These are phyloP conservation scores for Chlorophyllum brunneum DNA, from an alignment of 768 basidiomycete species.

Conservation along the genomic window DNA sequence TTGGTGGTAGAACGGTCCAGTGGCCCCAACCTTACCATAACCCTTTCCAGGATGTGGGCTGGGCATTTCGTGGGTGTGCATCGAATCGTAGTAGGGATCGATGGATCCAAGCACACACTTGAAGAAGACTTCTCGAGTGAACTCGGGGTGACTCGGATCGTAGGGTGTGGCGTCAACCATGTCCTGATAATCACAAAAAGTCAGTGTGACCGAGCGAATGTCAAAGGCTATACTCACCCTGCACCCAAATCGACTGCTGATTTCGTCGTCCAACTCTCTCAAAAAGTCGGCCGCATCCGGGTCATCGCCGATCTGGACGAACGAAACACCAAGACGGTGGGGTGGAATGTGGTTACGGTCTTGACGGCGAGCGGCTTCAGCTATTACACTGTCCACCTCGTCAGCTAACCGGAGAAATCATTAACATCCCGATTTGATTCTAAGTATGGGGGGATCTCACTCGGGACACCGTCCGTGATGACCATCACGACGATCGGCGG, in stretches of 20 bases:
- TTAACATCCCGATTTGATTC: not conserved
- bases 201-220: not conserved
- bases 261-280: conserved; percentile 11
- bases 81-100: conserved; percentile 4
- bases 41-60: not conserved
- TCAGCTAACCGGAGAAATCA: not conserved
- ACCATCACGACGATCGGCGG: conserved; percentile 8
- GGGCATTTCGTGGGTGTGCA: not conserved
- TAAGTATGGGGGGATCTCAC: not conserved
- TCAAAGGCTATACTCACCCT: not conserved
- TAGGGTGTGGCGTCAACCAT: conserved; percentile 11
- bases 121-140: conserved; percentile 7
- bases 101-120: conserved; percentile 11
- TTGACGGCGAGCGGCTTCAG: conserved; percentile 8
- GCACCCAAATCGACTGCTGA: not conserved
- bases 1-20: not conserved
- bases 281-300: conserved; percentile 11
- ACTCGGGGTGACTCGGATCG: not conserved
- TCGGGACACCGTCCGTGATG: conserved; percentile 13
- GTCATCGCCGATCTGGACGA: conserved; percentile 12
- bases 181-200: not conserved
- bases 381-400: not conserved
- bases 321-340: conserved; percentile 7
- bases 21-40: not conserved
- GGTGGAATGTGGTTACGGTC: conserved; percentile 4